Base-by-base conservation (phyloP, 805 yeast species). In the Teunomyces funiuensis region DNA sequence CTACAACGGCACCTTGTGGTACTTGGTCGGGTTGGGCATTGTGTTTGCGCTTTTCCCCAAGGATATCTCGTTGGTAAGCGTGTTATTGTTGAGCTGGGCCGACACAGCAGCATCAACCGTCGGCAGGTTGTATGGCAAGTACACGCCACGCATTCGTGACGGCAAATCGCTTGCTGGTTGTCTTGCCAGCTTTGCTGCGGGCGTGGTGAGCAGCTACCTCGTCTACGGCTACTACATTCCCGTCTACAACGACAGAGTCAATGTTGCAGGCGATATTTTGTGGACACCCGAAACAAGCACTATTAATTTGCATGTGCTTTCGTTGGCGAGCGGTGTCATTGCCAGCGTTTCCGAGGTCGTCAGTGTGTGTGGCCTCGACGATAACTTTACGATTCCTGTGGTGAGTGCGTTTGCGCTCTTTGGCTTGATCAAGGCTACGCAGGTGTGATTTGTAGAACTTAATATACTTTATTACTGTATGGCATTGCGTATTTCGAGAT, bases 41-140 rank as follows among this genome's bases (percentile, higher is more conserved):
- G 88, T 89, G 7, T 86, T 89, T 54, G 47, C 73, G 1, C 61
- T 80, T 16, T 83, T 80, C 53, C 82, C 91, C 10, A 88, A 88
- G 64, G 99, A 93, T 55, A 82, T 93, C 37, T 73, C 83, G 0
- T 69, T 90, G 19, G 73, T 88, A 69, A 73, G 95, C 16, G 80
- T 89, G 3, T 71, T 89, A 49, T 69, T 91, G 38, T 75, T 93
- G 47, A 86, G 97, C 57, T 93, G 98, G 98, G 89, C 96, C 4
- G 99, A 93, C 58, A 88, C 98, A 7, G 91, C 97, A 2, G 99
- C 99, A 2, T 88, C 97, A 3, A 88, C 97, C 0, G 66, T 90
- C 56, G 99, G 99, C 28, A 76, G 99, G 50, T 77, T 77, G 41
- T 91, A 68, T 60, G 98, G 98, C 6, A 76, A 85, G 54, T 74